phyloP scores from a whole-genome alignment of 129 eudicot genomes.

The Flaveria sonorensis region DNA sequence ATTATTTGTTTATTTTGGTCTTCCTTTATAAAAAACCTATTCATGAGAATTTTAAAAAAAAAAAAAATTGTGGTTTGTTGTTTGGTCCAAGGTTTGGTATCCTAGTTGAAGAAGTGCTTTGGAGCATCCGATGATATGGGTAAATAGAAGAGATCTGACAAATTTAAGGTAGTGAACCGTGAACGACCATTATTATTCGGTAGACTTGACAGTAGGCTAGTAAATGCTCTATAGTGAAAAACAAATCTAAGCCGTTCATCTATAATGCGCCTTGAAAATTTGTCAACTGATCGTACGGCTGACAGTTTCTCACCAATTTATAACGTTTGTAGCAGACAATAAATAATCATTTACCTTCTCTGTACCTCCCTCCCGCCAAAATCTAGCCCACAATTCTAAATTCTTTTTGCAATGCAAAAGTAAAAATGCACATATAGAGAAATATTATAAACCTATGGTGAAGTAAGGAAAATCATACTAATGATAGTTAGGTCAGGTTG shows the following conservation, averaged over 20 bases:
- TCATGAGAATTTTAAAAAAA: neutral
- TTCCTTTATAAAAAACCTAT: neutral
- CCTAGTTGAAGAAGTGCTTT: neutral
- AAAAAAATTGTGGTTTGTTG: neutral
- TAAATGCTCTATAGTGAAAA: slow-evolving; percentile 24
- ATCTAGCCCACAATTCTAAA: slow-evolving; percentile 21
- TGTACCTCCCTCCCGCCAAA: slow-evolving; percentile 34
- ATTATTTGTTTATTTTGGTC: neutral
- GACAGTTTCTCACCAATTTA: slow-evolving; percentile 27
- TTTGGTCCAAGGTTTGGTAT: slow-evolving; percentile 1
- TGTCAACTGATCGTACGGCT: slow-evolving; percentile 31
- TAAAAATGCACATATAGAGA: no score
- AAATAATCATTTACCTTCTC: slow-evolving; percentile 27
- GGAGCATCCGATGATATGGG: slow-evolving; percentile 38
- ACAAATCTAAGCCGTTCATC: slow-evolving; percentile 24
- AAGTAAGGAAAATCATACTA: no score
- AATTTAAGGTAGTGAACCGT: slow-evolving; percentile 32
- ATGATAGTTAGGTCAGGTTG: no score
- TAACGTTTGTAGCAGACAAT: slow-evolving; percentile 29
- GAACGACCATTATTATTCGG: slow-evolving; percentile 25
- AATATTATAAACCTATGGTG: no score
- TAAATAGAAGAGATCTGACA: slow-evolving; percentile 33
- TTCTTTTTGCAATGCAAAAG: neutral
- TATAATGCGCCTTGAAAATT: neutral
- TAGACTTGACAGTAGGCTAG: slow-evolving; percentile 39